Evolutionary conservation across 805 yeast genomes (phyloP).

Genomic region (Candida caryicola): DNA sequence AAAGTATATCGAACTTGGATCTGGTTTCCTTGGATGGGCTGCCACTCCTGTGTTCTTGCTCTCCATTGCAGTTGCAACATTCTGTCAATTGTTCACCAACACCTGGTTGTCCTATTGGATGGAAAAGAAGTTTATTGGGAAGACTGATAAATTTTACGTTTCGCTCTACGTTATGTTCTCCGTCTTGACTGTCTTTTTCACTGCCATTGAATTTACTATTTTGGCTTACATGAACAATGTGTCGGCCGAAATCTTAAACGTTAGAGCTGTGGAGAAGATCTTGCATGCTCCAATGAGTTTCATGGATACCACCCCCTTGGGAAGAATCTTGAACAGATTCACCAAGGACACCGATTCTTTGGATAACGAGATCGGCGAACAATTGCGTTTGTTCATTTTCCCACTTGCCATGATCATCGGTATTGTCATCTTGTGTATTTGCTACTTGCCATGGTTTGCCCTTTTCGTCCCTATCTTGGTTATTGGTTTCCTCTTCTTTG

Average conservation of each 20-base stretch:
- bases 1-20: slow-evolving; percentile 35
- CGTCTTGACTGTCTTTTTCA: slow-evolving; percentile 36
- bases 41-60: slow-evolving; percentile 35
- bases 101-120: slow-evolving; percentile 46
- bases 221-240: slow-evolving; percentile 42
- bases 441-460: slow-evolving; percentile 54
- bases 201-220: slow-evolving; percentile 39
- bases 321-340: slow-evolving; percentile 43
- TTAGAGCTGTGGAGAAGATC: slow-evolving; percentile 35
- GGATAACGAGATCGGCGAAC: slow-evolving; percentile 45
- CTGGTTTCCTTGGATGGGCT: slow-evolving; percentile 34
- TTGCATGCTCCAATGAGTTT: slow-evolving; percentile 44
- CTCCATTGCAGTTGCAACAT: slow-evolving; percentile 34
- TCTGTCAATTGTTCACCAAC: slow-evolving; percentile 41
- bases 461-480: slow-evolving; percentile 53
- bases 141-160: slow-evolving; percentile 32
- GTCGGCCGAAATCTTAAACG: slow-evolving; percentile 35
- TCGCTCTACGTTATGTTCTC: slow-evolving; percentile 35
- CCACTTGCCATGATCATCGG: slow-evolving; percentile 41
- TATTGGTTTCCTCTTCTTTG: slow-evolving; percentile 33
- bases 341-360: slow-evolving; percentile 46
- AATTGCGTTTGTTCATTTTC: slow-evolving; percentile 38
- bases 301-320: slow-evolving; percentile 44
- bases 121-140: slow-evolving; percentile 28
- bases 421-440: slow-evolving; percentile 43